phyloP scores from a whole-genome alignment of 2,329 filamentous ascomycete genomes.

The Cladorrhinum sp. region DNA sequence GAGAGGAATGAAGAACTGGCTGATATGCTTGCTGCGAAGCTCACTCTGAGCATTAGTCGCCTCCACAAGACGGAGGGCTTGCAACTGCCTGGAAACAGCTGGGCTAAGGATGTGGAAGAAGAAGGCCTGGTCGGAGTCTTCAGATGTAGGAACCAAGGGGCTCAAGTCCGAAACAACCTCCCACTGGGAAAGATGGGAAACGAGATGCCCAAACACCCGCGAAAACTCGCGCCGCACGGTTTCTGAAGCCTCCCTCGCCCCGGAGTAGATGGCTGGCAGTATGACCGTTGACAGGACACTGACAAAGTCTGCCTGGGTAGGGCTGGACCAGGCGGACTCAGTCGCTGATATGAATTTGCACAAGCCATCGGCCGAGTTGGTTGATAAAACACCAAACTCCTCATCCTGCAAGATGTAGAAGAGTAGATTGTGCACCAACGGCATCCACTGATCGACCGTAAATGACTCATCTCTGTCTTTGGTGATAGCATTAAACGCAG shows the following conservation, averaged over 20 bases:
- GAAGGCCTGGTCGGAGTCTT: conserved; percentile 70
- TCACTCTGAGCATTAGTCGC: conserved; percentile 61
- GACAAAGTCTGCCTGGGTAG: conserved; percentile 49
- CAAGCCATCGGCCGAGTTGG: conserved; percentile 77
- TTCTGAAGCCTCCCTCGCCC: conserved; percentile 75
- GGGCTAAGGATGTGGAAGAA: conserved; percentile 92
- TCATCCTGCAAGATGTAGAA: conserved; percentile 84
- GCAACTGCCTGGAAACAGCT: conserved; percentile 78
- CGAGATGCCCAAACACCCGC: conserved; percentile 72
- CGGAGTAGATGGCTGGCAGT: conserved; percentile 71
- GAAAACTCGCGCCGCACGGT: conserved; percentile 81
- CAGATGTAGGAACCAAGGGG: conserved; percentile 56
- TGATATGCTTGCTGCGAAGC: conserved; percentile 73
- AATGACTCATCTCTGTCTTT: conserved; percentile 57
- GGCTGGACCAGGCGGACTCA: conserved; percentile 40
- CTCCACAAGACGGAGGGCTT: conserved; percentile 75
- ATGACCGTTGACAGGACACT: conserved; percentile 62
- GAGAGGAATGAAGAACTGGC: conserved; percentile 84
- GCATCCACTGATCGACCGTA: conserved; percentile 75
- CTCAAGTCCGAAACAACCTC: conserved; percentile 69
- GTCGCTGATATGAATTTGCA: conserved; percentile 71
- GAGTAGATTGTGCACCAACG: conserved; percentile 83
- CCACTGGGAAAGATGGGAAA: conserved; percentile 69
- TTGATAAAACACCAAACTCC: conserved; percentile 77
- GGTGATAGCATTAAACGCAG: conserved; percentile 72